phyloP scores from a whole-genome alignment of 1,284 basidiomycete genomes.

The Cutaneotrichosporon dermatis region DNA sequence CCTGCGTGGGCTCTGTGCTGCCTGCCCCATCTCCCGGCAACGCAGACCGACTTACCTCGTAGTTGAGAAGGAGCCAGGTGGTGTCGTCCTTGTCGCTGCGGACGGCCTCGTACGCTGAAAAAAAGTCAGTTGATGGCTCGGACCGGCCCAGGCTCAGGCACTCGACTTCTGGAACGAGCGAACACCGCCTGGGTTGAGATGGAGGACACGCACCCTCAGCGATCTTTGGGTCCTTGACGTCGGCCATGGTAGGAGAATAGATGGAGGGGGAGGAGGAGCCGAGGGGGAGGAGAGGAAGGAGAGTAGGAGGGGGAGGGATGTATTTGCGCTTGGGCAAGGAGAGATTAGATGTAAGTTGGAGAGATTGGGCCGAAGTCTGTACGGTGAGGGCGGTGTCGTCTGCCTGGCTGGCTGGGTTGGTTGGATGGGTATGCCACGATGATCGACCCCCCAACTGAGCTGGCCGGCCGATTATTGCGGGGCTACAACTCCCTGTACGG shows the following conservation, averaged over 20 bases:
- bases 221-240: constrained; percentile 72
- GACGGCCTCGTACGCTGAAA: constrained; percentile 75
- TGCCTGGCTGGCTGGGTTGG: no score
- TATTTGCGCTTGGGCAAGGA: not conserved
- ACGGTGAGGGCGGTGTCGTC: no score
- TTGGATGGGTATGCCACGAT: no score
- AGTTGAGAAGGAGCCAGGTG: constrained; percentile 81
- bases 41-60: constrained; percentile 58
- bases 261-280: not conserved
- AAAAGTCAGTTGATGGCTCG: constrained; percentile 3
- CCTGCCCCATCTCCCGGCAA: not conserved
- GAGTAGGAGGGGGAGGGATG: not conserved
- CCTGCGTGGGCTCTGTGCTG: not conserved
- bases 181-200: not conserved
- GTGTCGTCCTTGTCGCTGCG: constrained; percentile 73
- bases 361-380: no score
- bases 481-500: no score
- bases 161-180: no score
- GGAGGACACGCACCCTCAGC: constrained; percentile 59
- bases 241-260: constrained; percentile 60
- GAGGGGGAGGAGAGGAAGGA: not conserved
- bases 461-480: no score
- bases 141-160: constrained; percentile 6
- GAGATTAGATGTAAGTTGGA: not conserved
- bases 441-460: no score